Base-by-base conservation (phyloP, 192 early-diverging fungal genomes). In the Umbelopsis sp. region DNA sequence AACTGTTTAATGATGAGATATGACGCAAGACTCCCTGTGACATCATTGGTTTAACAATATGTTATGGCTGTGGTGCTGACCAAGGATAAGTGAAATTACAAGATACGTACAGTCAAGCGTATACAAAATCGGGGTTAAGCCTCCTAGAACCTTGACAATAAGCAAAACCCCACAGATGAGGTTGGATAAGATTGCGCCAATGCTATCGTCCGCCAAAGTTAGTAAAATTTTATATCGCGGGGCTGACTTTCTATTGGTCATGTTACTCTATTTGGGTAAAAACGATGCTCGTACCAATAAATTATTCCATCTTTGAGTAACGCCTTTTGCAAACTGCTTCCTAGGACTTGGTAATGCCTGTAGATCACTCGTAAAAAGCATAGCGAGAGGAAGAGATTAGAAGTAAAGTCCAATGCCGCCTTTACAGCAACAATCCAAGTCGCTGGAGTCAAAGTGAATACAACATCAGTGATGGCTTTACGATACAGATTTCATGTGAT, bases 341-440 rank as follows among this genome's bases (percentile, higher is more conserved):
- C 77, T 16, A 78, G 20, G 26, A 74, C 12, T n/a, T 59, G 36
- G 31, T 78, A 78, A 24, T 78, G 77, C 26, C 65, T 53, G 25
- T 78, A 74, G 43, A 78, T 74, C 11, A 78, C 77, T n/a, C 70
- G 45, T 12, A 78, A 38, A 68, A 78, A 78, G 24, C 77, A 78
- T 11, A 29, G 21, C 1, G 77, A 78, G 3, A 78, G 34, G 47
- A 78, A 71, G 12, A 65, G 34, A 43, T 78, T 78, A 20, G 77
- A 73, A 25, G 41, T 26, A 49, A 69, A 70, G 22, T 78, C 72
- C 26, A 78, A 24, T 2, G 21, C 51, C 14, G 77, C 71, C n/a
- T 78, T 78, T 2, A 66, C n/a, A 16, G 68, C 16, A 3, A 73
- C 76, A 56, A 73, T 73, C 45, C 29, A 47, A 2, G 24, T 66